Conservation (phyloP, 2,329 filamentous ascomycete species). For the Xylaria sp. region DNA sequence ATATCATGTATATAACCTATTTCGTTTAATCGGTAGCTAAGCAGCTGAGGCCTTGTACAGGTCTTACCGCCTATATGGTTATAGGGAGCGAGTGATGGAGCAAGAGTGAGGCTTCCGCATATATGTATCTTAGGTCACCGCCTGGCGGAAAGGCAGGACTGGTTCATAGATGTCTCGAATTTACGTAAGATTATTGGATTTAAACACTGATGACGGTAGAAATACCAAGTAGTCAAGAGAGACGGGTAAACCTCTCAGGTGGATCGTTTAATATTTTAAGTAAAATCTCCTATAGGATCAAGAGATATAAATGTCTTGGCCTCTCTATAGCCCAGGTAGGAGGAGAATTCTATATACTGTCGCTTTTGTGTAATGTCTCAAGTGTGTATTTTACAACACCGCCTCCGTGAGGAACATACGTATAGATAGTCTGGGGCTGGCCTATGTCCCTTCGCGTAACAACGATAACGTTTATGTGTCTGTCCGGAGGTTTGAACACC, state of each 20-base stretch:
- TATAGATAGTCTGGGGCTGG: background rate
- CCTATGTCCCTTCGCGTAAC: background rate
- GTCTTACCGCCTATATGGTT: too few relatives aligned
- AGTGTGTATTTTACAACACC: background rate
- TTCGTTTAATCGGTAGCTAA: too few relatives aligned
- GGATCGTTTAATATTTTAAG: background rate
- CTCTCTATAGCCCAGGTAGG: background rate
- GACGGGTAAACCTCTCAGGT: too few relatives aligned
- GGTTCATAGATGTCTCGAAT: too few relatives aligned
- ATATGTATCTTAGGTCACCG: too few relatives aligned
- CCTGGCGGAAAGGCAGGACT: too few relatives aligned
- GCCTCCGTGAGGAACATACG: background rate
- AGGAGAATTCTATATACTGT: background rate
- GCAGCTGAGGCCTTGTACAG: too few relatives aligned
- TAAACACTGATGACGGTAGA: background rate
- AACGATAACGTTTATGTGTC: background rate
- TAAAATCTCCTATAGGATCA: background rate
- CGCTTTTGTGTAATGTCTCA: background rate
- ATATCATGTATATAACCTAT: too few relatives aligned
- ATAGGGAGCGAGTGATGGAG: too few relatives aligned
- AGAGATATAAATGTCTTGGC: background rate
- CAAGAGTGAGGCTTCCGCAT: too few relatives aligned
- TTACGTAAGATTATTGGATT: too few relatives aligned
- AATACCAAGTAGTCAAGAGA: background rate
- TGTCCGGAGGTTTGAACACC: background rate